Evolutionary conservation across 768 basidiomycete species (phyloP).

Genomic region (Boletus edulis): DNA sequence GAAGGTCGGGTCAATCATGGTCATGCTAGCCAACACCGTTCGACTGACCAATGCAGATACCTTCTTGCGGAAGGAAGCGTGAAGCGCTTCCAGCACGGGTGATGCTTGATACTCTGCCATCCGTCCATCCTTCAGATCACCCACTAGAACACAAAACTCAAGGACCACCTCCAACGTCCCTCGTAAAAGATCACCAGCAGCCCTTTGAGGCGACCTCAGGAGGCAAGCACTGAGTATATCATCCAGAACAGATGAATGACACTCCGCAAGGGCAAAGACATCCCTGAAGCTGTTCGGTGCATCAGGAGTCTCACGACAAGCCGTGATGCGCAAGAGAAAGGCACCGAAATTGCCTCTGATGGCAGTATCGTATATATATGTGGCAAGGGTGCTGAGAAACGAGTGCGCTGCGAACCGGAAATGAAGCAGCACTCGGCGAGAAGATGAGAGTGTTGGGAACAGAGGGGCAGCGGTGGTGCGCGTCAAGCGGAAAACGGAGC

Average conservation of each 20-base stretch:
- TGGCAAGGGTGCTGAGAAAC: constrained; percentile 64
- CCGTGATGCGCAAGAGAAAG: constrained; percentile 49
- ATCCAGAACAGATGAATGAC: constrained; percentile 69
- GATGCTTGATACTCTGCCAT: constrained; percentile 68
- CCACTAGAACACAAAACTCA: constrained; percentile 63
- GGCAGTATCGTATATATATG: constrained; percentile 78
- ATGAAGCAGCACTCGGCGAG: constrained; percentile 55
- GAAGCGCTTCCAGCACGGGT: constrained; percentile 51
- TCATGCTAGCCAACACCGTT: background rate
- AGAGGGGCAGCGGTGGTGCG: constrained; percentile 40
- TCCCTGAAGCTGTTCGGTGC: constrained; percentile 48
- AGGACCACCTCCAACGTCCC: constrained; percentile 63
- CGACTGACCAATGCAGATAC: constrained; percentile 56
- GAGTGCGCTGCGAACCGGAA: constrained; percentile 74
- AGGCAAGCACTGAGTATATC: constrained; percentile 76
- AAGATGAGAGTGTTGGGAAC: constrained; percentile 56
- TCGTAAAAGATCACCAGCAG: constrained; percentile 62
- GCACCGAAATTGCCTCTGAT: constrained; percentile 75
- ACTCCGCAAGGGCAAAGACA: constrained; percentile 66
- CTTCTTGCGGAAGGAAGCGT: constrained; percentile 49
- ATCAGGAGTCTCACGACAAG: constrained; percentile 23
- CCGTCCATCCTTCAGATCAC: constrained; percentile 52
- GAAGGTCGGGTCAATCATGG: constrained; percentile 3
- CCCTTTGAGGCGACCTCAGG: constrained; percentile 63
- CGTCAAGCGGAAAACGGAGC: constrained; percentile 65